These are phyloP conservation scores for Sphagnum magellanicum DNA, from an alignment of 228 moss, liverwort and hornwort species.

Conservation along the genomic window DNA sequence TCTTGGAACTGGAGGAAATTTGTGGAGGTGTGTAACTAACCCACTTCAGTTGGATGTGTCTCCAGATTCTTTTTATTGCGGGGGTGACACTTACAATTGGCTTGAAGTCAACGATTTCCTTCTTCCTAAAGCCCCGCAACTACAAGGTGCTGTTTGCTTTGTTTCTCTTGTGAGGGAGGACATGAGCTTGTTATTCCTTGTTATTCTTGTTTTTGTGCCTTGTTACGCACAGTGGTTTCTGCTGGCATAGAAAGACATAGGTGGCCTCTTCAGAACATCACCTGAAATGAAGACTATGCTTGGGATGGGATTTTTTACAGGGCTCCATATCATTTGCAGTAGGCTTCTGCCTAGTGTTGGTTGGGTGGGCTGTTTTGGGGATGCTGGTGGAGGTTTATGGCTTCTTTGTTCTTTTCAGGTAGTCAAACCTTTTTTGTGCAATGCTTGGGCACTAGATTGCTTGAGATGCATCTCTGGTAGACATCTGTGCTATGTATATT, in stretches of 20 bases:
- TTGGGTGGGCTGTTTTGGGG: constrained; percentile 88
- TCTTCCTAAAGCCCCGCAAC: constrained; percentile 95
- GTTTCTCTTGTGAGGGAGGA: background rate
- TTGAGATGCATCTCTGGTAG: background rate
- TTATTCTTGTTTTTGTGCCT: background rate
- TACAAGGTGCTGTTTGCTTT: constrained; percentile 56
- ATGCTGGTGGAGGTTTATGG: constrained; percentile 90
- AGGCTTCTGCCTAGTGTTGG: constrained; percentile 69
- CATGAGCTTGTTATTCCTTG: background rate
- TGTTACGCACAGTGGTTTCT: background rate
- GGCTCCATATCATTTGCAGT: constrained; percentile 82
- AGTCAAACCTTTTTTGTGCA: no score
- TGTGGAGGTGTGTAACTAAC: background rate
- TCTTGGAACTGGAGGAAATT: background rate
- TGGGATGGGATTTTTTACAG: constrained; percentile 17
- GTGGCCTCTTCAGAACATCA: no score
- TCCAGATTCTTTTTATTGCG: constrained; percentile 85
- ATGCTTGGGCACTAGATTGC: no score
- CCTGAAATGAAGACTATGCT: no score
- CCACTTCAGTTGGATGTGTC: background rate
- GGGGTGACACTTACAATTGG: constrained; percentile 94
- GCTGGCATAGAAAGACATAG: no score
- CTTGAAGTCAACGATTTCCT: constrained; percentile 79
- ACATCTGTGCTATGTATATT: no score
- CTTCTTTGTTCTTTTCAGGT: constrained; percentile 83